Evolutionary conservation across 352 stramenopile genomes (phyloP).

Genomic region (Pythium diclinum): DNA sequence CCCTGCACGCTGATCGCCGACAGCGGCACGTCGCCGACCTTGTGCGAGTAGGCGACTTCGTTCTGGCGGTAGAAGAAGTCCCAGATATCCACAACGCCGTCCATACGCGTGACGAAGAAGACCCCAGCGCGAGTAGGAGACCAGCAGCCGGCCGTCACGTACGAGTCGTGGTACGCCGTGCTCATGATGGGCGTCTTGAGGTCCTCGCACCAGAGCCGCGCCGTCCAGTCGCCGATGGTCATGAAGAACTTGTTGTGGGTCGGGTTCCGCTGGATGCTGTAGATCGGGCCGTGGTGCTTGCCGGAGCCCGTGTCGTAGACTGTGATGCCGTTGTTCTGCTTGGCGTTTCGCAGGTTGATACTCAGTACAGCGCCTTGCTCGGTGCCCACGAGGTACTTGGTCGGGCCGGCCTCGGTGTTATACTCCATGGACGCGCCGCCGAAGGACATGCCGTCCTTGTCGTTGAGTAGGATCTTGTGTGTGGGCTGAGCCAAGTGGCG

Average conservation of each 20-base stretch:
- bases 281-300: constrained; percentile 96
- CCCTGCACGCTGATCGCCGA: constrained; percentile 93
- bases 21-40: constrained; percentile 91
- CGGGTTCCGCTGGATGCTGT: constrained; percentile 95
- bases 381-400: constrained; percentile 97
- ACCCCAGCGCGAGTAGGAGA: constrained; percentile 93
- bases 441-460: constrained; percentile 85
- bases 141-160: constrained; percentile 96
- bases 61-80: constrained; percentile 98
- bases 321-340: constrained; percentile 96
- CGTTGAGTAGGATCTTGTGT: constrained; percentile 70
- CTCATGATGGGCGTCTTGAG: constrained; percentile 98
- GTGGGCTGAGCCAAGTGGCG: constrained; percentile 82
- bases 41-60: constrained; percentile 96
- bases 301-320: constrained; percentile 93
- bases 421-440: constrained; percentile 96
- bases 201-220: constrained; percentile 95
- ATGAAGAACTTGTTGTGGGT: constrained; percentile 98
- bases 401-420: constrained; percentile 94
- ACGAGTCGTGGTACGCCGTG: constrained; percentile 95
- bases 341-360: constrained; percentile 95
- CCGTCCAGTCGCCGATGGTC: constrained; percentile 97
- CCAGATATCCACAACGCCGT: constrained; percentile 97
- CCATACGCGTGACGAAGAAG: constrained; percentile 96
- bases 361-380: constrained; percentile 95